Evolutionary conservation across 495 filamentous ascomycete genomes (phyloP), one percentile per base, ranked within the genome.

Genomic region (Xylaria intraflava): DNA sequence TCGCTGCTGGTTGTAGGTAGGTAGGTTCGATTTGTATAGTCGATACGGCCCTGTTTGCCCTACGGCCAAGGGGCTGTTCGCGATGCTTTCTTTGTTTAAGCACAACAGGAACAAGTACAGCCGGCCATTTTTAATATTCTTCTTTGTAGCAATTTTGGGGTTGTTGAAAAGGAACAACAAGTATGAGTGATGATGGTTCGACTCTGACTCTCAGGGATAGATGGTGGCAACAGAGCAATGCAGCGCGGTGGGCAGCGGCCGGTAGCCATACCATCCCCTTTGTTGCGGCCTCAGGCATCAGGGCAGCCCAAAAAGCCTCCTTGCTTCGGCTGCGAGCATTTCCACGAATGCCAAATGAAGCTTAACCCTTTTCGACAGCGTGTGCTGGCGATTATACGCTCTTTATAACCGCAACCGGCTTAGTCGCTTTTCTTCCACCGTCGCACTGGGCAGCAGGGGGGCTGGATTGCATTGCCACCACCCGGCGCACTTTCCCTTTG

Each of bases 231-330:
- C 16, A 45, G n/a, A n/a, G n/a, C n/a, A n/a, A 53, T 20, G 42
- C 8, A 39, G 20, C 2, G 31, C 17, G 31, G 52, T 55, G 52
- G 52, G 52, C 44, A 49, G 14, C 6, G 12, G 52, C 17, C 33
- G 27, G 45, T 55, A 55, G 19, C 44, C 52, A 55, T 55, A 55
- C 45, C 16, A 36, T 38, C 14, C 35, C 22, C 33, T 17, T 19
- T 30, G 24, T 14, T 2, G 11, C 26, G 44, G 44, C 52, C 52
- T 48, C 44, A 55, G 52, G 52, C 52, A 48, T 42, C 40, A n/a
- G 9, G 50, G 30, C 51, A 46, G 40, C 7, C 24, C 6, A 2
- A 11, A 22, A 14, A 7, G 8, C 49, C 47, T 33, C 50, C 50
- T 53, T 41, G 50, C 27, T 27, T 36, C 40, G 50, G n/a, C n/a